Evolutionary conservation across 192 early-diverging fungal species (phyloP).

Genomic region (Entomortierella parvispora): DNA sequence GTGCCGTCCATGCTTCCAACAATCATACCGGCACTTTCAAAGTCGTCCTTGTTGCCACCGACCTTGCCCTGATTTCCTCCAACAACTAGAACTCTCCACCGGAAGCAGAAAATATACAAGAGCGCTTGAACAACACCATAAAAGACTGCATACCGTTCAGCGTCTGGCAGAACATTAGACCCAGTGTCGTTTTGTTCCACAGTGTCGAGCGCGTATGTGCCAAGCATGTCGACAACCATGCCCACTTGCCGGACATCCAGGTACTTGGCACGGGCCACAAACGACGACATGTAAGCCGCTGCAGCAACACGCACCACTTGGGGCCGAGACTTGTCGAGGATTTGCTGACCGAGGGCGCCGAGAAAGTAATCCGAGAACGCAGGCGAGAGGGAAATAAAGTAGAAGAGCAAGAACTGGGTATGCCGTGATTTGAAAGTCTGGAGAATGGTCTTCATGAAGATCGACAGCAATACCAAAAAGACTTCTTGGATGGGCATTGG

Average conservation of each 20-base stretch:
- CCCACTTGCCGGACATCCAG: constrained; percentile 71
- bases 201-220: constrained; percentile 72
- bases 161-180: constrained; percentile 54
- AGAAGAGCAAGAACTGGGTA: constrained; percentile 93
- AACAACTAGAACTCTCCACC: constrained; percentile 84
- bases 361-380: constrained; percentile 81
- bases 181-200: constrained; percentile 72
- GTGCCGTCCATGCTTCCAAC: constrained; percentile 39
- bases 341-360: constrained; percentile 74
- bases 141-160: constrained; percentile 79
- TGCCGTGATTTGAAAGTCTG: constrained; percentile 91
- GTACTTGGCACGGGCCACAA: constrained; percentile 88
- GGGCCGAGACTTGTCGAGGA: constrained; percentile 67
- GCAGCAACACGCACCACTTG: constrained; percentile 79
- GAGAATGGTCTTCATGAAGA: constrained; percentile 84
- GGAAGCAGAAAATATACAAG: constrained; percentile 96
- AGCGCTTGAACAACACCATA: constrained; percentile 88
- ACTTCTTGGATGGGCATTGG: constrained; percentile 57
- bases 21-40: constrained; percentile 51
- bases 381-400: constrained; percentile 65
- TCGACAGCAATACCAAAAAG: constrained; percentile 73
- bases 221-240: constrained; percentile 72
- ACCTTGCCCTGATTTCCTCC: constrained; percentile 27
- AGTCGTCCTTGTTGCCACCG: constrained; percentile 34
- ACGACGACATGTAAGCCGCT: constrained; percentile 86